These are phyloP conservation scores for Fusarium equiseti DNA, from an alignment of 2,329 filamentous ascomycete genomes.

Conservation along the genomic window DNA sequence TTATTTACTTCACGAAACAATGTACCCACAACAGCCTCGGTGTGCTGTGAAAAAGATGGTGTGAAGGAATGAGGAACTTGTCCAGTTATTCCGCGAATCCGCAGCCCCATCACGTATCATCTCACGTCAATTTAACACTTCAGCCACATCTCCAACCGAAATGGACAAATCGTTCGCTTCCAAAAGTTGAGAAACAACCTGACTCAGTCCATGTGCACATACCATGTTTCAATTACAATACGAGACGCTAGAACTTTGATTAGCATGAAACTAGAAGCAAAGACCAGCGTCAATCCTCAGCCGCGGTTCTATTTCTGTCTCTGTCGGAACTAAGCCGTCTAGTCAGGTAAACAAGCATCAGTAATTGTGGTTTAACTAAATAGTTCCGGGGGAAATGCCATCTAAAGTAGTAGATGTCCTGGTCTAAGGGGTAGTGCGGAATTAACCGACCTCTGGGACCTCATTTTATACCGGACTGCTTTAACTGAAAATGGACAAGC, in stretches of 20 bases:
- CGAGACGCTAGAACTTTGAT: slow-evolving; percentile 14
- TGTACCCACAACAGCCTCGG: neutral
- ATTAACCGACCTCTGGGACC: slow-evolving; percentile 5
- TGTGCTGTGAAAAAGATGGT: neutral
- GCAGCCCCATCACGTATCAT: neutral
- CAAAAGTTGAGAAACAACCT: neutral
- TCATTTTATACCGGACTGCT: neutral
- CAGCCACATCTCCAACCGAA: neutral
- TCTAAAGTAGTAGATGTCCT: neutral
- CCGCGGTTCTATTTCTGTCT: neutral
- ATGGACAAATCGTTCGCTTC: neutral
- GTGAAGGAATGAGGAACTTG: neutral
- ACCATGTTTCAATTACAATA: slow-evolving; percentile 6
- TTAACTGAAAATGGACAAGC: neutral
- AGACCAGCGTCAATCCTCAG: neutral
- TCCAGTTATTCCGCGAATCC: neutral
- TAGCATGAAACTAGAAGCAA: slow-evolving; percentile 12
- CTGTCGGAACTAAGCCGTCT: neutral
- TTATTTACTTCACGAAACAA: neutral
- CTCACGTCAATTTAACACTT: neutral
- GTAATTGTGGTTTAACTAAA: neutral
- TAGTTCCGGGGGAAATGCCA: neutral
- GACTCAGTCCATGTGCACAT: slow-evolving; percentile 1
- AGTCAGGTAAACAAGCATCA: neutral
- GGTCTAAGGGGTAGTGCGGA: neutral